Conservation (phyloP, 2,329 filamentous ascomycete genomes). For the Zalaria sp. region DNA sequence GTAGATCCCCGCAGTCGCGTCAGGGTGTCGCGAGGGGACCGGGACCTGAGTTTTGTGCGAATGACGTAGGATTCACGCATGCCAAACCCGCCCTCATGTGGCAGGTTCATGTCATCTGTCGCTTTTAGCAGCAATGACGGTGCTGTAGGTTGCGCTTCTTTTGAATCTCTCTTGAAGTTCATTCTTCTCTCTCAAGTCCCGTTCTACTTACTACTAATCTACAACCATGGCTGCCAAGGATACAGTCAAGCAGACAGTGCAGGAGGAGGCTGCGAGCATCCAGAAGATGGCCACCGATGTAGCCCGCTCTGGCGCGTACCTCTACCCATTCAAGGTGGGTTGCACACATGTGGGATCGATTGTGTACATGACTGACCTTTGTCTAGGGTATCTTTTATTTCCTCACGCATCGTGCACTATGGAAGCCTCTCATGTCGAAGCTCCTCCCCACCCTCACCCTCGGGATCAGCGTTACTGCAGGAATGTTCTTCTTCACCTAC, state of each 20-base stretch:
- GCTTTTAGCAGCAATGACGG: not conserved
- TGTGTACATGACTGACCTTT: not conserved
- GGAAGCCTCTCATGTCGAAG: constrained; percentile 43
- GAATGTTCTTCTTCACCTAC: constrained; percentile 85
- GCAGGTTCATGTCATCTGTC: not conserved
- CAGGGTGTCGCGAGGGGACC: no score
- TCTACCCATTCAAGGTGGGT: constrained; percentile 65
- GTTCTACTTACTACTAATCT: not conserved
- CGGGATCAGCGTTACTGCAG: constrained; percentile 46
- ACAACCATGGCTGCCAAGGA: constrained; percentile 17
- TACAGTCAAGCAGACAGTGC: constrained; percentile 41
- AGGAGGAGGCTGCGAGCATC: constrained; percentile 59
- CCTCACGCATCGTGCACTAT: constrained; percentile 41
- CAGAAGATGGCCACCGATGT: constrained; percentile 52
- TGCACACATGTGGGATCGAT: not conserved
- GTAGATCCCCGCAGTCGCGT: no score
- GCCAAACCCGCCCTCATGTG: no score
- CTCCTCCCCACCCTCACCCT: constrained; percentile 51
- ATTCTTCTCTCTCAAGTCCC: not conserved
- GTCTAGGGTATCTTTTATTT: constrained; percentile 47
- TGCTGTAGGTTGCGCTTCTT: not conserved
- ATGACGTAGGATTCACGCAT: no score
- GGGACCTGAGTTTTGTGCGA: no score
- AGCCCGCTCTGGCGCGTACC: constrained; percentile 60
- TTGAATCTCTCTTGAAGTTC: not conserved